Base-by-base conservation (phyloP, 2,329 filamentous ascomycete species). In the Beauveria pseudobassiana region DNA sequence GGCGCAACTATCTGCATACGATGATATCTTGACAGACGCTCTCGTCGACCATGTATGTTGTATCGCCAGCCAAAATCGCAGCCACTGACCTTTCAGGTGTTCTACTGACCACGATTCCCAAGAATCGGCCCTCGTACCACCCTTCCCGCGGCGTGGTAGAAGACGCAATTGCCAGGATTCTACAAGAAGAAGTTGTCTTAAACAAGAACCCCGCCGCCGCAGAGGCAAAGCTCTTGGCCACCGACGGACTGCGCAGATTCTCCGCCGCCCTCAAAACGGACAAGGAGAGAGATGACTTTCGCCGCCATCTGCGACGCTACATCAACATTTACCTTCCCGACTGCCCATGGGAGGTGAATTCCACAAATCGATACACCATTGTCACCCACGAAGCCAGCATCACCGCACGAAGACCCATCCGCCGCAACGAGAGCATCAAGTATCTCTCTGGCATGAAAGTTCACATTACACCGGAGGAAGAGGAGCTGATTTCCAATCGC, bases 41-140 rank as follows among this genome's bases (percentile, higher is more conserved):
- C 86, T 99, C 59, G 87, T 99, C 64, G 95, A 99, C 76, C 91
- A 93, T 78, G 93, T 97, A 83, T 77, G 89, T 82, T 76, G 89
- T 82, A 24, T 18, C 28, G 9, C 30, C 40, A 3, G 26, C 26
- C 28, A 30, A 5, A n/a, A 8, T 3, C 9, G 16, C 34, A 12
- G 3, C 14, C 3, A 18, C 59, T 56, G 45, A 62, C 34, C 24
- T 43, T 54, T 63, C 67, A 97, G 93, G 88, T 91, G 10, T 97
- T 90, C 75, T 99, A 95, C 79, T 98, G 95, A 93, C 93, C 6
- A 90, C 85, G 4, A 96, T 97, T 63, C 93, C 93, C 66, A 99
- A 99, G 76, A 96, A 98, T 70, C 87, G 90, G 64, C 87, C 86
- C 61, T 91, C 90, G 61, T 98, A 96, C 74, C 89, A 90, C 69